Evolutionary conservation across 2,329 filamentous ascomycete species (phyloP), one percentile per base, ranked within the genome.

Genomic region (Cytospora paraplurivora): DNA sequence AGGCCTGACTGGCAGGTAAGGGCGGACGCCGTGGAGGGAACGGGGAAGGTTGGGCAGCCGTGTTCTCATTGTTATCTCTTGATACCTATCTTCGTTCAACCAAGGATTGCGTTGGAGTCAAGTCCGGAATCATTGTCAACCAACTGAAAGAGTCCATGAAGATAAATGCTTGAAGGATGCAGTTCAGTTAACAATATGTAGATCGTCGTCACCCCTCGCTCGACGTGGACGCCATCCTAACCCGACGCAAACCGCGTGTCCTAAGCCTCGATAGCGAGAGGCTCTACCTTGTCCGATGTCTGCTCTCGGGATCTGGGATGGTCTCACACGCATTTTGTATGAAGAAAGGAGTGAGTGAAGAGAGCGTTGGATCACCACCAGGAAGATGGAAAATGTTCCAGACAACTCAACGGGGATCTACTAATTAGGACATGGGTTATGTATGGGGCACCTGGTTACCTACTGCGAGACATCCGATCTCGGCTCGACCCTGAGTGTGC

Each of bases 1-100:
- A 41, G 27, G n/a, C 56, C 33, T 55, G 54, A 50, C 59, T 55
- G 54, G 35, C 19, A 64, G n/a, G 58, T 58, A 44, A 37, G 44
- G 34, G 38, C 54, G 58, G 68, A 63, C 72, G 54, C 63, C 54
- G 37, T 62, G 61, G 15, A 62, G 63, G 44, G 54, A 56, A 13
- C 63, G 59, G 17, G 63, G 52, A 37, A 62, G 51, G 15, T n/a
- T 57, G n/a, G 67, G 54, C 27, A 63, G 44, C 47, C 67, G 64
- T 50, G 56, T 62, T 54, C 53, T 67, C 67, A 68, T 68, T 13
- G 11, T 57, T n/a, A 13, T 15, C 34, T 4, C 13, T 7, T 32
- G 47, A 61, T 64, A 27, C 37, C 32, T 64, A 27, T 49, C 32
- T 19, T 19, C 54, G 12, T 19, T 2, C 11, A 1, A 21, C 49